Percentiles rank a stretch among this genome's conserved stretches.
phyloP scores from a whole-genome alignment of 192 early-diverging fungal genomes.

The Podila epigama region DNA sequence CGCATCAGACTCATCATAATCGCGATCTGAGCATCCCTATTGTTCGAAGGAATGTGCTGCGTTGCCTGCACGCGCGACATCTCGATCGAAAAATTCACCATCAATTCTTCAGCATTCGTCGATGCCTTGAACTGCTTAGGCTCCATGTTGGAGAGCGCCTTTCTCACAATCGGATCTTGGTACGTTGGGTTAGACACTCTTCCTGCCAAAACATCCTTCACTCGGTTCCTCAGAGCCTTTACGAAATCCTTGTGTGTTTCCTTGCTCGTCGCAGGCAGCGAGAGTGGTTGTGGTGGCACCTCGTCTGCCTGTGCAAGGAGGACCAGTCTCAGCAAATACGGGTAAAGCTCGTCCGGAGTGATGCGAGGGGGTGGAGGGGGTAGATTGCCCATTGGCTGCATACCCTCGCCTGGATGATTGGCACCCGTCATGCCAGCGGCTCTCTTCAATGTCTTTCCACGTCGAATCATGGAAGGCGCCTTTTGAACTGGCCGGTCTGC shows the following conservation, averaged over 20 bases:
- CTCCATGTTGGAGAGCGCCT: constrained; percentile 40
- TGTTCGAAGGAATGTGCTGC: constrained; percentile 47
- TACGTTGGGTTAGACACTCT: constrained; percentile 54
- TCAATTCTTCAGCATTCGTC: constrained; percentile 55
- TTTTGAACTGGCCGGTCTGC: constrained; percentile 31
- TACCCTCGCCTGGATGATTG: not conserved
- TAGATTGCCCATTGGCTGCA: constrained; percentile 1
- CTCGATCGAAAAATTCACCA: constrained; percentile 52
- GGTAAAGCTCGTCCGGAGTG: constrained; percentile 32
- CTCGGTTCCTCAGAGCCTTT: constrained; percentile 41
- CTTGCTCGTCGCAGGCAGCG: constrained; percentile 21
- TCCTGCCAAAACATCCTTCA: constrained; percentile 57
- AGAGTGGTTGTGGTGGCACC: constrained; percentile 2
- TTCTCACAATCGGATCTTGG: constrained; percentile 53
- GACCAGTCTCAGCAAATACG: constrained; percentile 34
- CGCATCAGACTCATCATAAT: constrained; percentile 56
- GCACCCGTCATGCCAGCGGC: constrained; percentile 39
- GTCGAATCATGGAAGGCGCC: constrained; percentile 30
- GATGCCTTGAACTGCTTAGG: constrained; percentile 52
- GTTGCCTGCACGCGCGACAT: constrained; percentile 47
- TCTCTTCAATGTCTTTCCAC: constrained; percentile 27
- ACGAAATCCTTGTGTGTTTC: constrained; percentile 58
- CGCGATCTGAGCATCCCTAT: constrained; percentile 52
- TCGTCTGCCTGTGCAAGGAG: constrained; percentile 35
- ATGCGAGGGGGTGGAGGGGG: constrained; percentile 10